A percentile compares a stretch with the other conserved stretches of the same genome.
Conservation (phyloP, 2,329 filamentous ascomycete genomes). For the Colletotrichum noveboracense region DNA sequence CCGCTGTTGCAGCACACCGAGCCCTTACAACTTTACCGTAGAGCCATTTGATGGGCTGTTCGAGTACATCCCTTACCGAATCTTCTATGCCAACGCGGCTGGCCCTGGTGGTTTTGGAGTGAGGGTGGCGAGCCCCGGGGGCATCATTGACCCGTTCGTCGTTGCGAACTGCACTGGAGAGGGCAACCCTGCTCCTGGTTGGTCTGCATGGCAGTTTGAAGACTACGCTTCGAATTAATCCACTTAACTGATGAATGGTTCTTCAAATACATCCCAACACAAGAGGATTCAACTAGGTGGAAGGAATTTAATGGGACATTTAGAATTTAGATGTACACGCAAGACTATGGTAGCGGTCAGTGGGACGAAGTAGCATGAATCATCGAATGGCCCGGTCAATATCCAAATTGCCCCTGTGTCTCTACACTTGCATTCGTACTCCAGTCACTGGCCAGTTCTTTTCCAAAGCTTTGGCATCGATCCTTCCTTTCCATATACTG, state of each 20-base stretch:
- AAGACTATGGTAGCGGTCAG: not conserved
- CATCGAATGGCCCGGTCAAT: not conserved
- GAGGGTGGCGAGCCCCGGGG: not conserved
- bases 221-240: not conserved
- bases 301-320: not conserved
- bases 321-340: not conserved
- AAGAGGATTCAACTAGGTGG: not conserved
- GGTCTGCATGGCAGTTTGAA: not conserved
- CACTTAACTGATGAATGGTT: rapidly evolving
- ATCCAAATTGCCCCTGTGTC: not conserved
- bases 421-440: not conserved
- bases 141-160: not conserved
- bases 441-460: not conserved
- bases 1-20: not conserved
- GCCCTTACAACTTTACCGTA: not conserved
- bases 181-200: not conserved
- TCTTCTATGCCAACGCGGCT: not conserved
- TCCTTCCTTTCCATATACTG: not conserved
- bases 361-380: not conserved
- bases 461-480: not conserved
- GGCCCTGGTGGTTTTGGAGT: not conserved
- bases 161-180: not conserved
- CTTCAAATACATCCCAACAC: not conserved
- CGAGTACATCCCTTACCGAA: not conserved
- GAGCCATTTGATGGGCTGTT: not conserved